These are phyloP conservation scores for Eudorina sp. DNA, from an alignment of 139 green algal species.

Conservation along the genomic window DNA sequence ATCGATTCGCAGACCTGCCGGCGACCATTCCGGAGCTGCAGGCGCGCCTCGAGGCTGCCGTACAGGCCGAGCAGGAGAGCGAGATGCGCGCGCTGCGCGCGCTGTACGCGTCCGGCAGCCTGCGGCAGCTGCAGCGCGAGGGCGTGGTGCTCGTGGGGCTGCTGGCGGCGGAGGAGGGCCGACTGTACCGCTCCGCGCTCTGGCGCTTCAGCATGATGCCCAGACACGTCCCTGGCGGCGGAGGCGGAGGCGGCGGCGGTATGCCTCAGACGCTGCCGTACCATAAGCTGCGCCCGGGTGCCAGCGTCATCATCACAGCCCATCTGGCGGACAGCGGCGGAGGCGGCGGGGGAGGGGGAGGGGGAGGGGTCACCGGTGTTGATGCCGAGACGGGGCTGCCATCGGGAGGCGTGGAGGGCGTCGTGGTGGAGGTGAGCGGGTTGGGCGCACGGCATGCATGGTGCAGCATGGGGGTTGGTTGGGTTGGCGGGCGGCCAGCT, in stretches of 20 bases:
- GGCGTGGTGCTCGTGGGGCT: slow-evolving; percentile 62
- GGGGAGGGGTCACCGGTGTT: background rate
- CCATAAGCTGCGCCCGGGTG: slow-evolving; percentile 64
- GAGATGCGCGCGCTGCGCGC: slow-evolving; percentile 46
- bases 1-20: slow-evolving; percentile 37
- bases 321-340: background rate
- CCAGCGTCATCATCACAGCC: slow-evolving; percentile 61
- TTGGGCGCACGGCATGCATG: background rate
- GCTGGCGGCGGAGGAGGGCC: slow-evolving; percentile 11
- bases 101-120: slow-evolving; percentile 57
- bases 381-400: slow-evolving; percentile 32
- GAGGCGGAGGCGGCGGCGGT: background rate
- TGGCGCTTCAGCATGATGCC: slow-evolving; percentile 54
- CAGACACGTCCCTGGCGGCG: background rate
- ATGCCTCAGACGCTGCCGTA: slow-evolving; percentile 57
- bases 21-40: slow-evolving; percentile 28
- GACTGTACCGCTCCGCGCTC: slow-evolving; percentile 60
- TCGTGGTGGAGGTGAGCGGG: slow-evolving; percentile 21
- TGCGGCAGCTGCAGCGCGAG: slow-evolving; percentile 63
- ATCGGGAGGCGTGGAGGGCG: slow-evolving; percentile 4
- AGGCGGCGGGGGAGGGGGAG: background rate
- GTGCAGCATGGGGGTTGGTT: background rate
- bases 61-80: slow-evolving; percentile 60
- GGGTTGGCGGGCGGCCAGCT: no score
- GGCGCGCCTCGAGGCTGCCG: slow-evolving; percentile 46